phyloP scores from a whole-genome alignment of 2,329 filamentous ascomycete species.

The Botrytis cinerea region DNA sequence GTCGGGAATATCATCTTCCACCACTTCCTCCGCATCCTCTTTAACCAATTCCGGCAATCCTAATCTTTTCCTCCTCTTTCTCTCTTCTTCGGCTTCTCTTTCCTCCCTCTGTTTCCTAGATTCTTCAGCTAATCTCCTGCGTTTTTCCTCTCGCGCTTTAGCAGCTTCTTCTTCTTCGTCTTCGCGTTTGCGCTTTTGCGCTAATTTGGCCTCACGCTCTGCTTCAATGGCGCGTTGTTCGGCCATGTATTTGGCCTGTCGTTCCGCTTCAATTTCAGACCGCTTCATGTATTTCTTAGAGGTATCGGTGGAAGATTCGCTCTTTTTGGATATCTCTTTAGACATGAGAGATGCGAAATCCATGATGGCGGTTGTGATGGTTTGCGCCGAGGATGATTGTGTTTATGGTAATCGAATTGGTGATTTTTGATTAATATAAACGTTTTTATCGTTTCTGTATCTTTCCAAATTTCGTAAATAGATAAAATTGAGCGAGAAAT shows the following conservation, averaged over 20 bases:
- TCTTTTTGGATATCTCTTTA: conserved; percentile 84
- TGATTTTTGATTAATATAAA: neutral
- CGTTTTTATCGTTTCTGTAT: neutral
- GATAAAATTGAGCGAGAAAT: neutral
- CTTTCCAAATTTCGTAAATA: neutral
- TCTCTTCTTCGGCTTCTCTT: conserved; percentile 72
- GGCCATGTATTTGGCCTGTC: conserved; percentile 75
- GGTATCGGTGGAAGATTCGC: conserved; percentile 47
- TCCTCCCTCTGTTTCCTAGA: conserved; percentile 69
- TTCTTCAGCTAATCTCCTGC: conserved; percentile 77
- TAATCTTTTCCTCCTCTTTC: conserved; percentile 69
- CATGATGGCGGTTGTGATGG: conserved; percentile 57
- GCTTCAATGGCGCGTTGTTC: conserved; percentile 76
- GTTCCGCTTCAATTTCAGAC: conserved; percentile 80
- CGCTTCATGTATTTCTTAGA: conserved; percentile 81
- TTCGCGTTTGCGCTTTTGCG: conserved; percentile 84
- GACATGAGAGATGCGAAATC: conserved; percentile 95
- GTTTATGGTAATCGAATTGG: no score
- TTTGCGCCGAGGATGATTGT: neutral
- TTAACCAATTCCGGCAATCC: conserved; percentile 74
- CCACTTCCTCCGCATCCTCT: conserved; percentile 50
- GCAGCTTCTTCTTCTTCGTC: conserved; percentile 77
- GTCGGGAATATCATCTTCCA: conserved; percentile 65
- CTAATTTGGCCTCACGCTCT: conserved; percentile 67
- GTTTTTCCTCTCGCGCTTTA: conserved; percentile 76